Conservation (phyloP, 495 filamentous ascomycete genomes). For the Aspergillus affinis region DNA sequence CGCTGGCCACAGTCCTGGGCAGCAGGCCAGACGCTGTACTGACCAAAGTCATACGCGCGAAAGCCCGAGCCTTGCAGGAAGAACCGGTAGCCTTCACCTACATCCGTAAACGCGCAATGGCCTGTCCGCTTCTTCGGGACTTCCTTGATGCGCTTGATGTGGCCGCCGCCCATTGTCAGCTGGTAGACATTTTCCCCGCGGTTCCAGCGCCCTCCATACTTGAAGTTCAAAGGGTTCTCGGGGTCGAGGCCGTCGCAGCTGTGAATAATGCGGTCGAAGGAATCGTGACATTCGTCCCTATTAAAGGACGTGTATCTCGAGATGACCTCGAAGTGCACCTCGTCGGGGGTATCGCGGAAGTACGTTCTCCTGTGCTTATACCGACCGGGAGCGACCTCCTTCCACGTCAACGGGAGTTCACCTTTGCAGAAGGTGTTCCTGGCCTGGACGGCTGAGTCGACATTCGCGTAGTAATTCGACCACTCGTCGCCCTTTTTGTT, state of each 20-base stretch:
- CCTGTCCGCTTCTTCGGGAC: too few relatives aligned
- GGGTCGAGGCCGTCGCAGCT: not conserved
- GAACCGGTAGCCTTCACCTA: too few relatives aligned
- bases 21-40: too few relatives aligned
- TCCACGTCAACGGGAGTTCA: too few relatives aligned
- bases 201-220: not conserved
- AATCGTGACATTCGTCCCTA: not conserved
- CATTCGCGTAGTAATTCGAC: not conserved
- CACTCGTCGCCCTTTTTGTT: not conserved
- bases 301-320: not conserved
- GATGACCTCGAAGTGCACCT: not conserved
- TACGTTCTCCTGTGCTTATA: not conserved
- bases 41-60: too few relatives aligned
- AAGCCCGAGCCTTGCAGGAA: too few relatives aligned
- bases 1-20: too few relatives aligned
- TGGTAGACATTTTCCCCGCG: not conserved
- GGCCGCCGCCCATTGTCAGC: not conserved
- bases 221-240: constrained; percentile 3
- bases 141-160: too few relatives aligned
- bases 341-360: not conserved
- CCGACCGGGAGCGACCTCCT: too few relatives aligned
- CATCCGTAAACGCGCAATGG: too few relatives aligned
- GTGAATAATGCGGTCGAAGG: constrained; percentile 2
- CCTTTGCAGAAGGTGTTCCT: not conserved
- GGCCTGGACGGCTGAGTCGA: not conserved